These are phyloP conservation scores for Porcisia hertigi DNA, from an alignment of 208 protist species.

Conservation along the genomic window DNA sequence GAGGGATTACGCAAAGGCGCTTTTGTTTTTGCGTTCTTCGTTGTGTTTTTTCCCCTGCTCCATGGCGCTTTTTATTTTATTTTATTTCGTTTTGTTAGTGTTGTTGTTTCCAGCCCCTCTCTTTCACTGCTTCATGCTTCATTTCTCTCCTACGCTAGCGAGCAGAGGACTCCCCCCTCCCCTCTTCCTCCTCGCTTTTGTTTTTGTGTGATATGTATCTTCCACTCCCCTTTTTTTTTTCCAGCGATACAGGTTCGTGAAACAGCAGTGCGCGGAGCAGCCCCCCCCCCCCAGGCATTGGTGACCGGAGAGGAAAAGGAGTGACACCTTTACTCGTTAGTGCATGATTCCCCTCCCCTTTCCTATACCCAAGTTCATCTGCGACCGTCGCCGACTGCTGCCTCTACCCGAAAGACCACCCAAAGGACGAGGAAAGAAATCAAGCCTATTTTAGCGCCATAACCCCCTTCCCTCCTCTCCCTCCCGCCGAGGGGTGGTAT, in stretches of 20 bases:
- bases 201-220: not conserved
- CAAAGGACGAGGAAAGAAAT: not conserved
- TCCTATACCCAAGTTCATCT: not conserved
- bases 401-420: not conserved
- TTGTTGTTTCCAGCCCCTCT: constrained; percentile 5
- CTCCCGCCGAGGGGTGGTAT: too few relatives aligned
- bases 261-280: not conserved
- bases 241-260: not conserved
- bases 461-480: too few relatives aligned
- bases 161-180: not conserved
- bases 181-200: too few relatives aligned
- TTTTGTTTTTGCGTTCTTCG: constrained; percentile 5
- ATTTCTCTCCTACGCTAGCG: constrained; percentile 4
- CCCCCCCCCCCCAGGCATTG: not conserved
- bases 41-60: not conserved
- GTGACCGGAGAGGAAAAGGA: not conserved
- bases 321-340: not conserved
- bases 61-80: constrained; percentile 3
- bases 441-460: not conserved
- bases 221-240: not conserved
- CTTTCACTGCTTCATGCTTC: constrained; percentile 1
- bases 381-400: not conserved
- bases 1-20: not conserved
- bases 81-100: not conserved
- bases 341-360: not conserved